Evolutionary conservation across 2,329 filamentous ascomycete genomes (phyloP).

Genomic region (Pseudopithomyces maydicus): DNA sequence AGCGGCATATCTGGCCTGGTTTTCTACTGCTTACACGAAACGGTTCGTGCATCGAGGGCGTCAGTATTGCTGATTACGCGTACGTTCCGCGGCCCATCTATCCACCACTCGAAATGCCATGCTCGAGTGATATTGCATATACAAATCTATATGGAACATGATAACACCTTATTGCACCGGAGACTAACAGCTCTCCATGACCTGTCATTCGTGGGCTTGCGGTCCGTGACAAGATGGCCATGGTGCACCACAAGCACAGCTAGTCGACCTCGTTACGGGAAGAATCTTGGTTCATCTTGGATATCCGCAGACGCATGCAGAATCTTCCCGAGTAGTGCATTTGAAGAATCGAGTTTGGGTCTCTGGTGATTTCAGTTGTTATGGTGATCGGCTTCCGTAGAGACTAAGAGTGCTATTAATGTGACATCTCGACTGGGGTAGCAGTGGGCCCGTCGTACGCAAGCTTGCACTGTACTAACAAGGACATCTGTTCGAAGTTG

Average conservation of each 20-base stretch:
- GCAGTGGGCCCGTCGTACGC: not conserved
- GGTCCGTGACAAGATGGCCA: not conserved
- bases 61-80: not conserved
- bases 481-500: not conserved
- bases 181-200: not conserved
- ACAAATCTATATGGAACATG: not conserved
- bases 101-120: not conserved
- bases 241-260: not conserved
- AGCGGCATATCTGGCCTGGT: not conserved
- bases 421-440: not conserved
- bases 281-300: conserved; percentile 1
- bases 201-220: not conserved
- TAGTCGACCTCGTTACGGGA: not conserved
- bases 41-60: not conserved
- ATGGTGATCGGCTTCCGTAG: not conserved
- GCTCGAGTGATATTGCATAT: not conserved
- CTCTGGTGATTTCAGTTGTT: not conserved
- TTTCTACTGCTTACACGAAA: not conserved
- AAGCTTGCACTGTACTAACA: not conserved
- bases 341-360: not conserved
- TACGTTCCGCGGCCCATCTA: not conserved
- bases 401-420: not conserved
- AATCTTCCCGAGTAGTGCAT: not conserved
- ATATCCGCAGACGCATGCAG: not conserved
- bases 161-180: not conserved